Evolutionary conservation across 352 stramenopile genomes (phyloP).

Genomic region (Pythium rhizo-oryzae): DNA sequence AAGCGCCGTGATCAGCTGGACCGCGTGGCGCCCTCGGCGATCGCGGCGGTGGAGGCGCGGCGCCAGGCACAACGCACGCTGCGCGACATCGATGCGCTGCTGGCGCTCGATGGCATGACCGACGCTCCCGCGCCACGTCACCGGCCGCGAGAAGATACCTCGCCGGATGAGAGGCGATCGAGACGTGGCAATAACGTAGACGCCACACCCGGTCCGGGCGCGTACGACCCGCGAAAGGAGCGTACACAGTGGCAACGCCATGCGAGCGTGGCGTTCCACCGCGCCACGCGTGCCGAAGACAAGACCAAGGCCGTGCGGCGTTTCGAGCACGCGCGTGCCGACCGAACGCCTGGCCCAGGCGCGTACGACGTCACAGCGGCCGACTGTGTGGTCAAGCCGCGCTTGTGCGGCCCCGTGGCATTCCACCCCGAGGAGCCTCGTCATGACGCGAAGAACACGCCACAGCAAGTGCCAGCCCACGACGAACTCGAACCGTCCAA

Average conservation of each 20-base stretch:
- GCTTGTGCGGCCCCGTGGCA: neutral
- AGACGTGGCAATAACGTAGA: too few relatives aligned
- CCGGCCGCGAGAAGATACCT: neutral
- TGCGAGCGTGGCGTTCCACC: constrained; percentile 7
- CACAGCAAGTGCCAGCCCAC: too few relatives aligned
- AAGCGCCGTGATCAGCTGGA: neutral
- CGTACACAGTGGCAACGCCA: constrained; percentile 16
- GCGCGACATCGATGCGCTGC: constrained; percentile 15
- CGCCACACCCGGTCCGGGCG: neutral
- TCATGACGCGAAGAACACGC: too few relatives aligned
- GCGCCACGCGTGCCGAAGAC: neutral
- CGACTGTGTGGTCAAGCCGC: constrained; percentile 17
- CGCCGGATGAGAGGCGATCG: too few relatives aligned
- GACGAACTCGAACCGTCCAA: neutral
- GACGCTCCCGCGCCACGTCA: too few relatives aligned
- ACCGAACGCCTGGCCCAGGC: constrained; percentile 14
- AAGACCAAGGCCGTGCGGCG: constrained; percentile 15
- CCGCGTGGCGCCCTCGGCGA: constrained; percentile 3
- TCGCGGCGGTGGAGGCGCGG: constrained; percentile 6
- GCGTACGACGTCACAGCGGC: constrained; percentile 6
- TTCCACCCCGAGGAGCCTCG: neutral
- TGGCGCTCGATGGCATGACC: neutral
- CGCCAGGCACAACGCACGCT: constrained; percentile 12
- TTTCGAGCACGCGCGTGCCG: neutral
- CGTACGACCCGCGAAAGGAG: constrained; percentile 20